phyloP scores from a whole-genome alignment of 2,329 filamentous ascomycete species.

The Ophiocordyceps camponoti-rufipedis region DNA sequence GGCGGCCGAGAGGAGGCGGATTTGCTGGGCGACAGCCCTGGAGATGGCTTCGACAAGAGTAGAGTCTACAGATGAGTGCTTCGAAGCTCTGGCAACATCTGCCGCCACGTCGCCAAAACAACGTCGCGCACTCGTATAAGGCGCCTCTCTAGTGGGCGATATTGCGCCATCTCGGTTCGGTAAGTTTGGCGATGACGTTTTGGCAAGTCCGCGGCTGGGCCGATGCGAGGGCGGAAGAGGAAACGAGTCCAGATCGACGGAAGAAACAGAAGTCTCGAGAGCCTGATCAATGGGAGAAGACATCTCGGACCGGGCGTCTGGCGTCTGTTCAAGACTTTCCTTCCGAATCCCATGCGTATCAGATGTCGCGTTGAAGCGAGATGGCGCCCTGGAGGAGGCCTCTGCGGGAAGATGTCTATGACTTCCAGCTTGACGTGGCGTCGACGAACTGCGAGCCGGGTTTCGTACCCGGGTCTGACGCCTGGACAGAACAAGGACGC shows the following conservation, averaged over 20 bases:
- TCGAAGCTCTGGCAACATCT: constrained; percentile 7
- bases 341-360: not conserved
- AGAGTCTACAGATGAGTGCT: constrained; percentile 16
- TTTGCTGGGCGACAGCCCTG: constrained; percentile 25
- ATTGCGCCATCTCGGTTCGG: constrained; percentile 1
- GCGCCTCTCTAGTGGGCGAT: not conserved
- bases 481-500: constrained; percentile 10
- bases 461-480: constrained; percentile 8
- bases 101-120: constrained; percentile 4
- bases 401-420: not conserved
- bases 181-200: not conserved
- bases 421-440: not conserved
- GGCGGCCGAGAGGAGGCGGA: constrained; percentile 18
- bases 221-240: constrained; percentile 6
- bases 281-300: not conserved
- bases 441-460: constrained; percentile 2
- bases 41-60: constrained; percentile 25
- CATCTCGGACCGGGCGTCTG: not conserved
- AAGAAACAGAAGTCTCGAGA: constrained; percentile 5
- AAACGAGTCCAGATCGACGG: constrained; percentile 7
- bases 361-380: not conserved
- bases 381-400: not conserved
- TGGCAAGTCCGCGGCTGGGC: not conserved
- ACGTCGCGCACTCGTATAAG: constrained; percentile 1
- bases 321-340: not conserved